These are phyloP conservation scores for Lepiota brunneoincarnata DNA, from an alignment of 768 basidiomycete genomes.

Conservation along the genomic window DNA sequence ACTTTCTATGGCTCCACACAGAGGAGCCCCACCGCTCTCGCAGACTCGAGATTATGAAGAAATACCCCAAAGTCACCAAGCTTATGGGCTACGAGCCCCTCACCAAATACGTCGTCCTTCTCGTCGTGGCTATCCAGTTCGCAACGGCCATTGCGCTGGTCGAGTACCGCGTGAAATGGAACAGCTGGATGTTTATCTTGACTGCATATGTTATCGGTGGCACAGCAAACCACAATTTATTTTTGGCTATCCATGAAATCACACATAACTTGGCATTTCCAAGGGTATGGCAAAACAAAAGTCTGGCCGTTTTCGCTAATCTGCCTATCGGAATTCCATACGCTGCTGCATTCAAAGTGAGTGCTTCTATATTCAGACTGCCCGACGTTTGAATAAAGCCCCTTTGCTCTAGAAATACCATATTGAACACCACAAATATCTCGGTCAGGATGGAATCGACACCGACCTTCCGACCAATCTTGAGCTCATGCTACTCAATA, in stretches of 20 bases:
- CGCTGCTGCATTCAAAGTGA: conserved; percentile 90
- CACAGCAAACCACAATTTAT: conserved; percentile 96
- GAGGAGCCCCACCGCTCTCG: conserved; percentile 95
- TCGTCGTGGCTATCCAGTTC: conserved; percentile 80
- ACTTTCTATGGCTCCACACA: conserved; percentile 96
- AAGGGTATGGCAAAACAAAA: conserved; percentile 77
- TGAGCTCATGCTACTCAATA: conserved; percentile 85
- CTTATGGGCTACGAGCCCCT: conserved; percentile 94
- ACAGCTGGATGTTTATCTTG: conserved; percentile 62
- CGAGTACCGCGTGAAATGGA: conserved; percentile 1
- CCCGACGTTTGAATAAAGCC: conserved; percentile 1
- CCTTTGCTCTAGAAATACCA: conserved; percentile 67
- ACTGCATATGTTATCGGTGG: conserved; percentile 87
- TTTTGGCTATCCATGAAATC: conserved; percentile 98
- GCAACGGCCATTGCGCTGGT: conserved; percentile 40
- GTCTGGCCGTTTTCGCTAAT: conserved; percentile 88
- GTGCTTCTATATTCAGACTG: conserved; percentile 8
- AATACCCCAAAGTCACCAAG: conserved; percentile 93
- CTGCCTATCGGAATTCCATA: conserved; percentile 94
- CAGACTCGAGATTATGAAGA: conserved; percentile 86
- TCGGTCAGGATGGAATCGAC: conserved; percentile 95
- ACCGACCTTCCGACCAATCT: conserved; percentile 89
- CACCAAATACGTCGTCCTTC: conserved; percentile 87
- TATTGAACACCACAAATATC: conserved; percentile 93
- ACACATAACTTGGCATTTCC: conserved; percentile 96